Evolutionary conservation across 371 early-diverging fungal species (phyloP).

Genomic region (Circinella minor): DNA sequence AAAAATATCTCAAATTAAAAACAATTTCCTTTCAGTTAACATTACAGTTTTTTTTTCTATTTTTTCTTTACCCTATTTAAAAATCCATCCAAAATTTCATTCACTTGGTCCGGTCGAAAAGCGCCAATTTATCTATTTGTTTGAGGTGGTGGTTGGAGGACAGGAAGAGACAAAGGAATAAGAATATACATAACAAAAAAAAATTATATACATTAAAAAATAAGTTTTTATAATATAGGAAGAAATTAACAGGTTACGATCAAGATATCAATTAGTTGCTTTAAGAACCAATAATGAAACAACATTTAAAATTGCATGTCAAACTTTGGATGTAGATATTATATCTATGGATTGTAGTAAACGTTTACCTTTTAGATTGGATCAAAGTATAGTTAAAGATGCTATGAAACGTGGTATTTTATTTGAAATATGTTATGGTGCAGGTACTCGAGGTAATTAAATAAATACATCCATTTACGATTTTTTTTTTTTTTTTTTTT

Average conservation of each 20-base stretch:
- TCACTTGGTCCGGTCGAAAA: constrained; percentile 55
- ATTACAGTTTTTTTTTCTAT: too few species aligned
- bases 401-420: constrained; percentile 70
- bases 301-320: constrained; percentile 74
- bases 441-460: constrained; percentile 70
- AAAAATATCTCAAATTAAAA: too few species aligned
- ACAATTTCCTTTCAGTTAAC: too few species aligned
- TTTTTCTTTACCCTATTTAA: constrained; percentile 55
- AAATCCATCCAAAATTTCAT: constrained; percentile 65
- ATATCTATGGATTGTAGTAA: constrained; percentile 75
- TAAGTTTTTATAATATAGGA: constrained; percentile 17
- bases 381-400: constrained; percentile 47
- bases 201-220: too few species aligned
- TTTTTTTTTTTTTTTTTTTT: not conserved
- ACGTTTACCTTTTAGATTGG: constrained; percentile 80
- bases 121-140: constrained; percentile 45
- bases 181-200: too few species aligned
- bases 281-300: constrained; percentile 77
- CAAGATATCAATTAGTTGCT: constrained; percentile 73
- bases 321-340: constrained; percentile 76
- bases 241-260: constrained; percentile 20
- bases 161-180: too few species aligned
- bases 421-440: constrained; percentile 85
- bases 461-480: not conserved
- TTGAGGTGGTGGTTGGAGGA: too few species aligned